Evolutionary conservation across 1,284 basidiomycete genomes (phyloP).

Genomic region (Cerioporus squamosus): DNA sequence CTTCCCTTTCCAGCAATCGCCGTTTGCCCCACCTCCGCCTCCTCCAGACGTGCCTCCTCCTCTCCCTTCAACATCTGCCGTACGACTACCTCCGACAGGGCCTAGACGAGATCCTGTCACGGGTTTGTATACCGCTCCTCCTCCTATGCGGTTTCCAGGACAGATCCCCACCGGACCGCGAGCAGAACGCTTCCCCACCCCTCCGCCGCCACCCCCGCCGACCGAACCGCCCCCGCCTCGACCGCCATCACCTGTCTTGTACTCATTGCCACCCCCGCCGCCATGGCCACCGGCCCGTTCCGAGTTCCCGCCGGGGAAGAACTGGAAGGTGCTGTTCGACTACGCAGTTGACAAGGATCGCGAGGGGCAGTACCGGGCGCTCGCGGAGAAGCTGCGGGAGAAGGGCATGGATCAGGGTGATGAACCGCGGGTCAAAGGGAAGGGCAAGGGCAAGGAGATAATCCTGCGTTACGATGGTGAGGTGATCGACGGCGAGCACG

Average conservation of each 20-base stretch:
- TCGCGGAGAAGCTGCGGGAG: conserved; percentile 59
- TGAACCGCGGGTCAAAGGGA: conserved; percentile 58
- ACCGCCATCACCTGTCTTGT: conserved; percentile 33
- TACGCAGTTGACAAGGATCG: conserved; percentile 53
- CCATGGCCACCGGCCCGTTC: conserved; percentile 50
- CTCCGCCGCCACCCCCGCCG: conserved; percentile 23
- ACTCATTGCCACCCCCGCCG: conserved; percentile 44
- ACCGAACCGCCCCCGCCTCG: conserved; percentile 31
- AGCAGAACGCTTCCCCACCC: conserved; percentile 16
- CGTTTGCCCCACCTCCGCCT: conserved; percentile 24
- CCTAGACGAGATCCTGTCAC: conserved; percentile 20
- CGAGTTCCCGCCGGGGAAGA: conserved; percentile 49
- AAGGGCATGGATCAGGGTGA: conserved; percentile 36
- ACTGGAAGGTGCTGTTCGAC: conserved; percentile 70
- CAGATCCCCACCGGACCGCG: conserved; percentile 18
- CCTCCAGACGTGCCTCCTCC: conserved; percentile 20
- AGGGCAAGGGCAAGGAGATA: conserved; percentile 65
- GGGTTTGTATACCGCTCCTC: conserved; percentile 13
- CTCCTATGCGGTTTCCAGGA: background rate
- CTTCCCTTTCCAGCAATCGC: conserved; percentile 15
- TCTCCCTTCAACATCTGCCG: conserved; percentile 15
- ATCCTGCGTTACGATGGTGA: conserved; percentile 62
- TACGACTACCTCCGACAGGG: conserved; percentile 27
- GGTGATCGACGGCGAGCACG: conserved; percentile 50
- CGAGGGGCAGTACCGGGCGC: conserved; percentile 46